A percentile compares a stretch with the other conserved stretches of the same genome.
Conservation (phyloP, 805 yeast genomes). For the Kluyveromyces siamensis region DNA sequence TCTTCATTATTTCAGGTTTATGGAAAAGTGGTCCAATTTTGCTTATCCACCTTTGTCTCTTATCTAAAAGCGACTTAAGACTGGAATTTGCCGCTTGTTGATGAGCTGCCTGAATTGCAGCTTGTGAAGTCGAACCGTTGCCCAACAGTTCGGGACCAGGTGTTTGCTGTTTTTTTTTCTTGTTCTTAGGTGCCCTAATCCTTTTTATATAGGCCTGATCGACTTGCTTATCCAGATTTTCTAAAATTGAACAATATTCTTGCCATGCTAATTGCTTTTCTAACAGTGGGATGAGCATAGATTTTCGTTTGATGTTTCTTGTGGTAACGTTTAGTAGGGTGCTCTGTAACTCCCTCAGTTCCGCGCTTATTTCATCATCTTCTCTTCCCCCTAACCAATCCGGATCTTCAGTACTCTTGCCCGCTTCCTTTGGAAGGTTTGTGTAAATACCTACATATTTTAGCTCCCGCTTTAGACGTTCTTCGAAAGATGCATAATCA, state of each 20-base stretch:
- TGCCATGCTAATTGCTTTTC: slow-evolving; percentile 93
- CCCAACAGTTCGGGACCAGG: slow-evolving; percentile 12
- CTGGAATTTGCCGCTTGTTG: slow-evolving; percentile 74
- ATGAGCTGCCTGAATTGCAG: slow-evolving; percentile 36
- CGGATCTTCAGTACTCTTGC: slow-evolving; percentile 27
- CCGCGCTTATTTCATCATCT: slow-evolving; percentile 90
- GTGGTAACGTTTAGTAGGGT: slow-evolving; percentile 53
- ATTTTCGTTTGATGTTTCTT: slow-evolving; percentile 60
- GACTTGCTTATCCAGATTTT: slow-evolving; percentile 92
- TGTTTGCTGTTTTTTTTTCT: slow-evolving; percentile 29
- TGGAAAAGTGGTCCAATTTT: slow-evolving; percentile 85
- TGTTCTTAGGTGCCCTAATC: slow-evolving; percentile 56
- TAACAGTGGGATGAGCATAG: slow-evolving; percentile 55
- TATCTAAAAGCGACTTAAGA: slow-evolving; percentile 69
- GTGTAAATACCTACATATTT: slow-evolving; percentile 83
- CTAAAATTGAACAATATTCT: slow-evolving; percentile 81
- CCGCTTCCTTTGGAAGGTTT: slow-evolving; percentile 36
- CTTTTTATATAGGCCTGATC: slow-evolving; percentile 88
- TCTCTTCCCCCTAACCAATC: slow-evolving; percentile 73
- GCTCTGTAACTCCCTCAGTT: slow-evolving; percentile 63
- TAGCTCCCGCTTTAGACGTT: slow-evolving; percentile 77
- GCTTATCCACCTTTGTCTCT: slow-evolving; percentile 79
- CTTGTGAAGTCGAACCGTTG: slow-evolving; percentile 22
- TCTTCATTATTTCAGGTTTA: slow-evolving; percentile 55
- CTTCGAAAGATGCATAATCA: slow-evolving; percentile 78